Conservation (phyloP, 2,329 filamentous ascomycete species). For the Chaetomium sp. region DNA sequence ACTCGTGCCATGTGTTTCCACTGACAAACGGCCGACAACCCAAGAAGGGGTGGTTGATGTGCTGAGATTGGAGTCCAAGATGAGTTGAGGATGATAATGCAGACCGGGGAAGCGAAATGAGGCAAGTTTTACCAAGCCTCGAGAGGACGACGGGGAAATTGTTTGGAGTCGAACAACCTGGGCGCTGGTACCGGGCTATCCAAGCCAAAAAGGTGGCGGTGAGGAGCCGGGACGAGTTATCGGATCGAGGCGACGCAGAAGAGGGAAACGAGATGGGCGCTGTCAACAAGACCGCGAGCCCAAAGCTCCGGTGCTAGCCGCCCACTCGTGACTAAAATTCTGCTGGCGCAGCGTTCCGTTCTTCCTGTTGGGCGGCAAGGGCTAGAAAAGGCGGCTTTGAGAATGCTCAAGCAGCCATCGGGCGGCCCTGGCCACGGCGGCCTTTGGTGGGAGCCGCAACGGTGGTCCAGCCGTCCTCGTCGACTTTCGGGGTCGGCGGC, state of each 20-base stretch:
- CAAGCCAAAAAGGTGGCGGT: conserved; percentile 14
- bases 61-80: no score
- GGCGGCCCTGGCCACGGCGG: conserved; percentile 29
- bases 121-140: no score
- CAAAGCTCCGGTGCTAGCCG: not conserved
- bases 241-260: not conserved
- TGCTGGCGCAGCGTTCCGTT: no score
- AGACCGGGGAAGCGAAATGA: not conserved
- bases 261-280: not conserved
- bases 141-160: not conserved
- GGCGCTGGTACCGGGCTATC: conserved; percentile 18
- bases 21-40: not conserved
- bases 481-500: conserved; percentile 34
- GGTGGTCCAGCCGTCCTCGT: conserved; percentile 61
- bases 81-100: not conserved
- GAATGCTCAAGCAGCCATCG: conserved; percentile 17
- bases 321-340: no score
- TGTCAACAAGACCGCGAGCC: not conserved
- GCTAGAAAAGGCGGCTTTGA: conserved; percentile 9
- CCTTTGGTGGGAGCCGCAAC: conserved; percentile 47
- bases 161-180: conserved; percentile 3
- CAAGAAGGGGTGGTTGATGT: not conserved
- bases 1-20: not conserved
- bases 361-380: no score
- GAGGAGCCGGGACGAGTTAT: not conserved